A percentile compares a stretch with the other conserved stretches of the same genome.
phyloP scores from a whole-genome alignment of 1,139 yeast species.

The Candida smagusa region DNA sequence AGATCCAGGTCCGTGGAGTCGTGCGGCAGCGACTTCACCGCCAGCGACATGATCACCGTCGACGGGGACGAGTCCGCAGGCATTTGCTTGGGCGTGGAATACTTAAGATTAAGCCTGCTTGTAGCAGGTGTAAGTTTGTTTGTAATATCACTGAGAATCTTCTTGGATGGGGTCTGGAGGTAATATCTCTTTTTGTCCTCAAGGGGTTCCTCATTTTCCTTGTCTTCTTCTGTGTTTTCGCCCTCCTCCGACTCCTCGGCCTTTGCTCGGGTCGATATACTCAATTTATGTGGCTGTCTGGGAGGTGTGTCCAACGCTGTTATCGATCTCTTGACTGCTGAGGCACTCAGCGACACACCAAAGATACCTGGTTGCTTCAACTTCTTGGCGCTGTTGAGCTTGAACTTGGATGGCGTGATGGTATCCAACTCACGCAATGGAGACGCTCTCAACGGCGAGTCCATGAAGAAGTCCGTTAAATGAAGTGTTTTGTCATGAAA shows the following conservation, averaged over 20 bases:
- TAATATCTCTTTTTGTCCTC: conserved; percentile 9
- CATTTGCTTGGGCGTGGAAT: conserved; percentile 19
- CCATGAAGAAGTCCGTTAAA: conserved; percentile 44
- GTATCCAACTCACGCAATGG: conserved; percentile 38
- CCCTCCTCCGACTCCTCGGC: conserved; percentile 11
- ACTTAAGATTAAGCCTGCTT: conserved; percentile 4
- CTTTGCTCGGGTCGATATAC: conserved; percentile 16
- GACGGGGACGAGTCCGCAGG: conserved; percentile 21
- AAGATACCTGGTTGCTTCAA: conserved; percentile 11
- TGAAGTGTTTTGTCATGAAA: conserved; percentile 44
- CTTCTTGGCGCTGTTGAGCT: conserved; percentile 18
- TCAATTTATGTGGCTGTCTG: conserved; percentile 34
- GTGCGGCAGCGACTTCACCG: conserved; percentile 10
- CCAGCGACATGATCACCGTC: conserved; percentile 20
- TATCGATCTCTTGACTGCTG: conserved; percentile 34
- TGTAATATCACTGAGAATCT: conserved; percentile 25
- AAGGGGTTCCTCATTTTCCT: conserved; percentile 6
- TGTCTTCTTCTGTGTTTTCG: conserved; percentile 11
- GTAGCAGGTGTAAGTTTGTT: conserved; percentile 13
- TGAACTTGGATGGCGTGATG: conserved; percentile 44
- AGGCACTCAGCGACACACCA: conserved; percentile 1
- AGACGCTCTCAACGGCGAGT: conserved; percentile 35
- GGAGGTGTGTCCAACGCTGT: conserved; percentile 43
- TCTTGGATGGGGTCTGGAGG: conserved; percentile 34
- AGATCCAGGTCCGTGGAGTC: conserved; percentile 7